These are phyloP conservation scores for Musa troglodytarum DNA, from an alignment of 176 grass and related monocot species.

Conservation along the genomic window DNA sequence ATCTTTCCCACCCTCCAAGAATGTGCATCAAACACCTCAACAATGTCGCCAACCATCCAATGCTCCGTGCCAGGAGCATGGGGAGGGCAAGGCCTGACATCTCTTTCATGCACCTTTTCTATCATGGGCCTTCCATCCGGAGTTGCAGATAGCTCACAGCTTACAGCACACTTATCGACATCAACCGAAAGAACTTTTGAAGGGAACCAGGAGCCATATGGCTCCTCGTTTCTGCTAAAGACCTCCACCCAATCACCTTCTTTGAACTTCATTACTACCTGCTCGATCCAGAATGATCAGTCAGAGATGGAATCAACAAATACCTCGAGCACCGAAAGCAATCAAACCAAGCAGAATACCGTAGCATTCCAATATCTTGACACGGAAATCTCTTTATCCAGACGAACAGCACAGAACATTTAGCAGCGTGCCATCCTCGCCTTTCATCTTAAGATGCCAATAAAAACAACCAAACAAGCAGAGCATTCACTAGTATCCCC, in stretches of 20 bases:
- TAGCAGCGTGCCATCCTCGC: too few relatives aligned
- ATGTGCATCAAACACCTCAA: conserved; percentile 48
- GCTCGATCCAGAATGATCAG: not conserved
- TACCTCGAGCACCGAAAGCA: too few relatives aligned
- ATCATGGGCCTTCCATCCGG: not conserved
- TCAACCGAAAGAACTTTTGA: not conserved
- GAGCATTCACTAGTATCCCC: too few relatives aligned
- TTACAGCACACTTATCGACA: not conserved
- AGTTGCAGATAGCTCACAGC: not conserved
- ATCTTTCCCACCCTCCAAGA: conserved; percentile 62
- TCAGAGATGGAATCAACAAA: not conserved
- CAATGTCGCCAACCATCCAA: conserved; percentile 62
- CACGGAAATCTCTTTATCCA: too few relatives aligned
- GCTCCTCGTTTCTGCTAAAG: not conserved
- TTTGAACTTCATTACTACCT: not conserved
- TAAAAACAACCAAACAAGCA: too few relatives aligned
- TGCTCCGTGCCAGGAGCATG: conserved; percentile 29
- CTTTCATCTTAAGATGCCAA: too few relatives aligned
- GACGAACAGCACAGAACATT: too few relatives aligned
- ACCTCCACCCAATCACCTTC: not conserved
- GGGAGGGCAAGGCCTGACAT: conserved; percentile 20
- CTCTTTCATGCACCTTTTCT: not conserved
- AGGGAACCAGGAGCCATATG: conserved; percentile 5
- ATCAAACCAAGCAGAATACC: too few relatives aligned
- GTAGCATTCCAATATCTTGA: too few relatives aligned